Evolutionary conservation across 257 asterid genomes (phyloP).

Genomic region (Capsicum pubescens): DNA sequence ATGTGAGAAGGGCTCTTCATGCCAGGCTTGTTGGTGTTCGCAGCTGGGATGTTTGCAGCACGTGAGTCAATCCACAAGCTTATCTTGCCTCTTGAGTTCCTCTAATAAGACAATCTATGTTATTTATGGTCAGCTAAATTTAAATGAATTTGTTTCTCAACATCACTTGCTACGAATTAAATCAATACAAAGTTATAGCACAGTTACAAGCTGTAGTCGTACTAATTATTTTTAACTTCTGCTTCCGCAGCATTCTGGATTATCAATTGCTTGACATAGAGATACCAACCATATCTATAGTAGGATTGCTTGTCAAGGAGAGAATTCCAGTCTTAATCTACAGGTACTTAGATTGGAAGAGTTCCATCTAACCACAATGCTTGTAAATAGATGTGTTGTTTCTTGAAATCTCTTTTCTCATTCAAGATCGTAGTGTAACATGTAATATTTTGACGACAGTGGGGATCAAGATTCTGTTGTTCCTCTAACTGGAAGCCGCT

Average conservation of each 20-base stretch:
- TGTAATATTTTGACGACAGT: conserved; percentile 36
- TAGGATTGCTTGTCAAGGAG: conserved; percentile 61
- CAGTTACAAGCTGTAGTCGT: background rate
- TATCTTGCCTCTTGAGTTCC: background rate
- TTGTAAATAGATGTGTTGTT: background rate
- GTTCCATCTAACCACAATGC: background rate
- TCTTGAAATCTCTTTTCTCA: background rate
- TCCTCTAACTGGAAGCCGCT: conserved; percentile 72
- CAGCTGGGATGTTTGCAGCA: conserved; percentile 71
- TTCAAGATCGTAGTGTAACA: background rate
- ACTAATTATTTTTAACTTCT: background rate
- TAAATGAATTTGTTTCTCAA: background rate
- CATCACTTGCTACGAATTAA: background rate
- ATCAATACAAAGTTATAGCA: background rate
- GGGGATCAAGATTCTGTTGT: conserved; percentile 85
- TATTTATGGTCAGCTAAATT: background rate
- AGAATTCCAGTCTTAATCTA: conserved; percentile 62
- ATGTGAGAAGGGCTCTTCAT: conserved; percentile 66
- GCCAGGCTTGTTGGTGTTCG: conserved; percentile 67
- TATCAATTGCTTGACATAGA: conserved; percentile 69
- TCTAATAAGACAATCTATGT: too few relatives aligned
- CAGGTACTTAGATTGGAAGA: conserved; percentile 46
- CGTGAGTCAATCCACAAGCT: conserved; percentile 38
- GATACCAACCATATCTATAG: conserved; percentile 56
- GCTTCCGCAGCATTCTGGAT: conserved; percentile 50